Percentiles rank a stretch among this genome's conserved stretches.
These are phyloP conservation scores for Lycium ferocissimum DNA, from an alignment of 257 asterid genomes.

Conservation along the genomic window DNA sequence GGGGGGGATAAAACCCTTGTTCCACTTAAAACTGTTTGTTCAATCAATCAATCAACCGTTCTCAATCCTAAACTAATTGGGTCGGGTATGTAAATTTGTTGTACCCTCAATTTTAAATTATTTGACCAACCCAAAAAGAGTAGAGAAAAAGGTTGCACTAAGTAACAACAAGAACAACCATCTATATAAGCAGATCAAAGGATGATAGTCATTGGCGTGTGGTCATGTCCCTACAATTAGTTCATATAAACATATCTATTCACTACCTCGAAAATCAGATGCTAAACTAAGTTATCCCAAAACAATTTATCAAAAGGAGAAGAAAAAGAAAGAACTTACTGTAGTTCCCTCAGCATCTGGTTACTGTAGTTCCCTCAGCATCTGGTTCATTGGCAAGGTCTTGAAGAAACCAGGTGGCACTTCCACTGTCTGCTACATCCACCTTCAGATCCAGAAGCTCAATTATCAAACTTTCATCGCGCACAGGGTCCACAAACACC, in stretches of 20 bases:
- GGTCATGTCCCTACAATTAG: background rate
- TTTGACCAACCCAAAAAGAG: background rate
- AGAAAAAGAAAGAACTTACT: conserved; percentile 43
- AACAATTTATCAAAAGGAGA: background rate
- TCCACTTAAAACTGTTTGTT: background rate
- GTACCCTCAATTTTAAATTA: background rate
- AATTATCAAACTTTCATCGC: conserved; percentile 90
- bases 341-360: conserved; percentile 85
- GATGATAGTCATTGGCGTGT: background rate
- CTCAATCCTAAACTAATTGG: conserved; percentile 11
- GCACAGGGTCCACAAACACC: conserved; percentile 78
- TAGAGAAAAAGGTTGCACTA: background rate
- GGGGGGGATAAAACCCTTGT: background rate
- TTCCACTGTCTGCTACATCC: conserved; percentile 77
- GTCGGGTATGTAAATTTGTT: background rate
- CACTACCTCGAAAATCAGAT: background rate
- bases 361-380: conserved; percentile 81
- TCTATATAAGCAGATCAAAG: background rate
- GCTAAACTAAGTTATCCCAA: background rate
- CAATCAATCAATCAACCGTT: background rate
- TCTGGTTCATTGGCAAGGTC: conserved; percentile 96
- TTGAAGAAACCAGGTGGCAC: conserved; percentile 93
- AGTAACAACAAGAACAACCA: conserved; percentile 16
- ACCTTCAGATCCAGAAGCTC: conserved; percentile 83
- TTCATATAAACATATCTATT: background rate